Evolutionary conservation across 2,329 filamentous ascomycete species (phyloP), one percentile per base, ranked within the genome.

Genomic region (Myriosclerotinia scirpicola): DNA sequence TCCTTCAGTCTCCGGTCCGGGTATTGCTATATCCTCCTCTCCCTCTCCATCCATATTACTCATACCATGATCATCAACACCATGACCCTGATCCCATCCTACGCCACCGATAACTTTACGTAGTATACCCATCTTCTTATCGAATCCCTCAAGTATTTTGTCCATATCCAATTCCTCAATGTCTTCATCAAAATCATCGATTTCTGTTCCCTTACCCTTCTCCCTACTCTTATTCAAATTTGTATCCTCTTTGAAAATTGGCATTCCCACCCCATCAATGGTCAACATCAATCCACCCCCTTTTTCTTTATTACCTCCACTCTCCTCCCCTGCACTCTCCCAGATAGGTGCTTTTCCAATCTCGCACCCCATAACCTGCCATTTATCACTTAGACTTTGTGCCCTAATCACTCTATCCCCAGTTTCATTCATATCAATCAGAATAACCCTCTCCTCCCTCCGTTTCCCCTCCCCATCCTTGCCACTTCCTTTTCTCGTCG

Each of bases 361-460:
- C 12, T 78, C 78, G 0, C 84, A 83, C 20, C 79, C 78, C 44
- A 86, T 79, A 17, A 89, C 82, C 73, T 90, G 87, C 88, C 94
- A 98, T 60, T 89, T 85, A 0, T 88, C 80, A 11, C 87, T 90
- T 15, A 97, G 80, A 69, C 89, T 93, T 53, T 90, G 87, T 1
- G 91, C 90, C 66, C 86, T 87, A 0, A 85, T 80, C 0, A 98
- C 85, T 36, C 78, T 77, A 77, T 84, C 85, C 5, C 80, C 78
- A 9, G 76, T 73, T 17, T 79, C 77, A 17, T 78, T 77, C 22
- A 89, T 77, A 72, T 89, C 85, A 9, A 89, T 78, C 40, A 89
- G 73, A 54, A 89, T 75, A 48, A 85, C 79, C 59, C 85, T 71
- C 26, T 75, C 73, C 61, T 75, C 73, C n/a, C 68, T 68, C 15